These are phyloP conservation scores for Plantago lanceolata DNA, from an alignment of 305 asterid species.

Conservation along the genomic window DNA sequence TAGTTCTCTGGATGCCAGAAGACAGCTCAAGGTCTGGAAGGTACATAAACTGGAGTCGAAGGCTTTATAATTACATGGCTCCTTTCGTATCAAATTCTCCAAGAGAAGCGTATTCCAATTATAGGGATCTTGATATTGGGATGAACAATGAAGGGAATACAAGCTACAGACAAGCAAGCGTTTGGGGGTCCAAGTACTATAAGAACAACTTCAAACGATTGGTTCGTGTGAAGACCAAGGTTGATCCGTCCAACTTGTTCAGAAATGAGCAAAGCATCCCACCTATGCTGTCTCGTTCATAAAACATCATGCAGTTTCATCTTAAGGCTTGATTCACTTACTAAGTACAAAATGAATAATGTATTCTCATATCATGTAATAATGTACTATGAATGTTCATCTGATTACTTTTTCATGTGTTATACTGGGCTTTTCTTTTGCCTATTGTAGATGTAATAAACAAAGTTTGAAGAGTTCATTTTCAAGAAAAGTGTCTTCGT, in stretches of 20 bases:
- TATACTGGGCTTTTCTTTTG: no score
- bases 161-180: slow-evolving; percentile 27
- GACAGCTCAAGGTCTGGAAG: slow-evolving; percentile 1
- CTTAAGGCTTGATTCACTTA: neutral
- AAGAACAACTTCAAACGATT: slow-evolving; percentile 28
- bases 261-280: slow-evolving; percentile 37
- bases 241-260: slow-evolving; percentile 35
- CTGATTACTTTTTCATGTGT: no score
- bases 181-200: slow-evolving; percentile 31
- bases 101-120: slow-evolving; percentile 30
- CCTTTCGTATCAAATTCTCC: slow-evolving; percentile 29
- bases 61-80: slow-evolving; percentile 26
- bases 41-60: slow-evolving; percentile 21
- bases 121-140: slow-evolving; percentile 40
- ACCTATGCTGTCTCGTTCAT: slow-evolving; percentile 1
- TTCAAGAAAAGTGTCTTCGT: no score
- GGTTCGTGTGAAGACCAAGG: slow-evolving; percentile 28
- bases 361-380: no score
- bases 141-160: slow-evolving; percentile 22
- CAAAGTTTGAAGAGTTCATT: no score
- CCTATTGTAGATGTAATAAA: no score
- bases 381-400: no score
- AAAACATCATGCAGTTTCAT: neutral
- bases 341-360: no score
- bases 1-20: neutral